phyloP scores from a whole-genome alignment of 768 basidiomycete species.

The Amanita rubescens region DNA sequence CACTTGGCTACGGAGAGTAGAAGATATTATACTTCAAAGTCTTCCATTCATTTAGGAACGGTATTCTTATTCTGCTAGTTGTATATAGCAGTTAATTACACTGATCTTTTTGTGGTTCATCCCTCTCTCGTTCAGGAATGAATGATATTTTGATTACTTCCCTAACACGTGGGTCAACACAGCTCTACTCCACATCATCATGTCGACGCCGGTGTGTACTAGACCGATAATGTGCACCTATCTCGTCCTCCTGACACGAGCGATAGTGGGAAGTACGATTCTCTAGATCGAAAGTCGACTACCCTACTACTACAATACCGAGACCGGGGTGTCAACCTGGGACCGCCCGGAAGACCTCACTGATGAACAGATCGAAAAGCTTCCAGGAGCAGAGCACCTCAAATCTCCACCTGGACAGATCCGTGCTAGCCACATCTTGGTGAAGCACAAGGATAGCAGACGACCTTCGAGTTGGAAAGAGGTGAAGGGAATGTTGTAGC shows the following conservation, averaged over 20 bases:
- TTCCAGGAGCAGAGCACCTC: constrained; percentile 62
- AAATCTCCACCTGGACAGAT: constrained; percentile 40
- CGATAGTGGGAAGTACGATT: constrained; percentile 78
- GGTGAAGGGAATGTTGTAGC: constrained; percentile 31
- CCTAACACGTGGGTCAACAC: not conserved
- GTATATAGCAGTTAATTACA: not conserved
- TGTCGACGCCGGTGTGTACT: constrained; percentile 8
- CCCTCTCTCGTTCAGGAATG: not conserved
- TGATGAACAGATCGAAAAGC: constrained; percentile 46
- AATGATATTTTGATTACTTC: not conserved
- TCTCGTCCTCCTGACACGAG: not conserved
- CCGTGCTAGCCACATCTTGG: constrained; percentile 89
- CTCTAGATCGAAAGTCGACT: constrained; percentile 67
- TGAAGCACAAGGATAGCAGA: constrained; percentile 82
- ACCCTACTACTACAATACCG: constrained; percentile 84
- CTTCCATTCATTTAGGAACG: not conserved
- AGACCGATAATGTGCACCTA: not conserved
- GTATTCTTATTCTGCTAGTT: not conserved
- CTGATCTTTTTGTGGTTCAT: not conserved
- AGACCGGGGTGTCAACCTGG: constrained; percentile 73
- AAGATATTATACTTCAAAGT: not conserved
- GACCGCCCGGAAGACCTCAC: constrained; percentile 62
- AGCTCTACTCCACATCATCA: not conserved
- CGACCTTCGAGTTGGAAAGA: constrained; percentile 82
- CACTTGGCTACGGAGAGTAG: constrained; percentile 52